Evolutionary conservation across 2,329 filamentous ascomycete genomes (phyloP), one percentile per base, ranked within the genome.

Genomic region (Colletotrichum incanum): DNA sequence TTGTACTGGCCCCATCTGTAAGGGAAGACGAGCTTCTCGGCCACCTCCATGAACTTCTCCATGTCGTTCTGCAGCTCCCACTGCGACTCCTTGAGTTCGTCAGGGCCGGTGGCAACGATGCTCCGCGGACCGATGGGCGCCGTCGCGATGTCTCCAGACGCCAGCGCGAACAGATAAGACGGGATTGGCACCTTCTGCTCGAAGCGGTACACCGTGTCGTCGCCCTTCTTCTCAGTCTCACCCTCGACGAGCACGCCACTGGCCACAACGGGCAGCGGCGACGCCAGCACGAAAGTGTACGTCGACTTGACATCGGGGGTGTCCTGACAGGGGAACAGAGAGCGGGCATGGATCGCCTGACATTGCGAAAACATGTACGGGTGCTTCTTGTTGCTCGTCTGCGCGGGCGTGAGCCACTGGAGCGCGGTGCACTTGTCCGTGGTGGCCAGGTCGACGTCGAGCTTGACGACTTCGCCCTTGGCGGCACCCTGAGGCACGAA

Each of bases 291-390:
- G 86, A 98, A 98, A 74, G 92, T 91, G 83, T 95, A 95, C 1
- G 95, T 97, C n/a, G 94, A 95, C 86, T 99, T 99, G 78, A 98
- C 93, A 80, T 98, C 96, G 3, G 96, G 96, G 0, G 96, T 98
- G 80, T 99, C 96, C 85, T 98, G 96, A 83, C 96, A 98, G 8
- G 96, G 96, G 82, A 98, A 97, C 73, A 98, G 90, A 59, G 95
- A 97, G 72, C 96, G 92, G 54, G 94, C 94, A 79, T 98, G 95
- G 78, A 98, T 98, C 65, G 96, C 95, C 86, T 99, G 96, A 82
- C 95, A 98, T 85, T 98, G 96, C 55, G 94, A 97, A 86, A 98
- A 98, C 92, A 98, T 96, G 83, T 98, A 98, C 1, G 96, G 96
- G 76, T 97, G 93, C 83, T 95, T 96, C 86, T 95, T 95, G 88